Evolutionary conservation across 306 rosid species (phyloP).

Genomic region (Malus fusca): DNA sequence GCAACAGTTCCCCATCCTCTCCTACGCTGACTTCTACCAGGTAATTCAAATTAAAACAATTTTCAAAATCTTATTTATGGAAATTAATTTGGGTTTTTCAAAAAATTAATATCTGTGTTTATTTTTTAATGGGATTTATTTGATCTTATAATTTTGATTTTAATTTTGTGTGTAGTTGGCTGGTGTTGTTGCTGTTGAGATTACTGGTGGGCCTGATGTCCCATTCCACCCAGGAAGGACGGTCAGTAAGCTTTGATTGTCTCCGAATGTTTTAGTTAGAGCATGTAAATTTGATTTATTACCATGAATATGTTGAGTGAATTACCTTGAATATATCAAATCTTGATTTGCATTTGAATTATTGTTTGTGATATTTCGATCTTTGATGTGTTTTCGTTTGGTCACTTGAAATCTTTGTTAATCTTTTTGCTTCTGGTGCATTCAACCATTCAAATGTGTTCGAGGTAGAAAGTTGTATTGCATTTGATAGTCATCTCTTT

Average conservation of each 20-base stretch:
- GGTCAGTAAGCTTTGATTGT: conserved; percentile 31
- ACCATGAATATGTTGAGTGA: no score
- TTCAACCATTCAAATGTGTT: neutral
- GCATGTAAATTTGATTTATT: neutral
- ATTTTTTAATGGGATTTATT: neutral
- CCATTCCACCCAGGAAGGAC: conserved; percentile 95
- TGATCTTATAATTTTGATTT: neutral
- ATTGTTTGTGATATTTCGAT: neutral
- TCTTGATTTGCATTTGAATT: neutral
- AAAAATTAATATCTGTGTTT: neutral
- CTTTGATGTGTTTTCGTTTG: neutral
- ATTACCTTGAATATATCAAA: neutral
- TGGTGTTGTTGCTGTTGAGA: conserved; percentile 90
- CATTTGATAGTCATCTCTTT: neutral
- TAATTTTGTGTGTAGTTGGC: conserved; percentile 41
- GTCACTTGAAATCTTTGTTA: neutral
- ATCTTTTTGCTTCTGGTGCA: neutral
- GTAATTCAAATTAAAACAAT: conserved; percentile 2
- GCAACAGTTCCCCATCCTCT: conserved; percentile 60
- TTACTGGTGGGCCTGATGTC: conserved; percentile 91
- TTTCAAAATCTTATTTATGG: neutral
- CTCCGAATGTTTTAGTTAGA: neutral
- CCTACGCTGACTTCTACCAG: conserved; percentile 89
- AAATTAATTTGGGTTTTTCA: no score
- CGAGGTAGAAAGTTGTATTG: neutral